Evolutionary conservation across 2,329 filamentous ascomycete species (phyloP).

Genomic region (Endoconidiophora polonica): DNA sequence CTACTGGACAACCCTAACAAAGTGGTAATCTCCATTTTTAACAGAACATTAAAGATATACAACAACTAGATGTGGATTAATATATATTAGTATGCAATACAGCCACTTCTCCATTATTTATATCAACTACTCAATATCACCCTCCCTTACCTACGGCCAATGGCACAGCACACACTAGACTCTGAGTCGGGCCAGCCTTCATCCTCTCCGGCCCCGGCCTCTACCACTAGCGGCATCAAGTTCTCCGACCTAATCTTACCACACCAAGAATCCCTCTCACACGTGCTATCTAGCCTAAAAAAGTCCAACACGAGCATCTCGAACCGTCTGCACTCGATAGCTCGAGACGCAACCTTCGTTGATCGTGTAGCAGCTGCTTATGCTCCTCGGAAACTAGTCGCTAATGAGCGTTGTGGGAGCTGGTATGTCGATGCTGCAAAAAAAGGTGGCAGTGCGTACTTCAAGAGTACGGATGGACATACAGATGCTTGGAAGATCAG

Average conservation of each 20-base stretch:
- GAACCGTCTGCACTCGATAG: slow-evolving; percentile 70
- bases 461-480: slow-evolving; percentile 96
- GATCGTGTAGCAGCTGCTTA: slow-evolving; percentile 37
- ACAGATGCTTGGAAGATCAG: slow-evolving; percentile 83
- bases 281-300: slow-evolving; percentile 55
- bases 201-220: not conserved
- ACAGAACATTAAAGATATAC: not conserved
- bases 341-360: slow-evolving; percentile 61
- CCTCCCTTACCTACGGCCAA: not conserved
- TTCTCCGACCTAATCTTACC: slow-evolving; percentile 32
- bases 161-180: not conserved
- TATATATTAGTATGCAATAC: too few species aligned
- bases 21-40: not conserved
- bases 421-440: slow-evolving; percentile 64
- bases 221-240: not conserved
- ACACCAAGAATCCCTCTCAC: slow-evolving; percentile 47
- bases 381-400: slow-evolving; percentile 50
- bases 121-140: not conserved
- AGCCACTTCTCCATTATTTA: too few species aligned
- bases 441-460: slow-evolving; percentile 69
- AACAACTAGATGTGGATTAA: not conserved
- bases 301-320: slow-evolving; percentile 49
- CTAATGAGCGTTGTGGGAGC: slow-evolving; percentile 88
- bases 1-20: too few species aligned
- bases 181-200: not conserved